Percentiles rank a stretch among this genome's conserved stretches.
phyloP scores from a whole-genome alignment of 2,329 filamentous ascomycete species.

The Monascus ruber region DNA sequence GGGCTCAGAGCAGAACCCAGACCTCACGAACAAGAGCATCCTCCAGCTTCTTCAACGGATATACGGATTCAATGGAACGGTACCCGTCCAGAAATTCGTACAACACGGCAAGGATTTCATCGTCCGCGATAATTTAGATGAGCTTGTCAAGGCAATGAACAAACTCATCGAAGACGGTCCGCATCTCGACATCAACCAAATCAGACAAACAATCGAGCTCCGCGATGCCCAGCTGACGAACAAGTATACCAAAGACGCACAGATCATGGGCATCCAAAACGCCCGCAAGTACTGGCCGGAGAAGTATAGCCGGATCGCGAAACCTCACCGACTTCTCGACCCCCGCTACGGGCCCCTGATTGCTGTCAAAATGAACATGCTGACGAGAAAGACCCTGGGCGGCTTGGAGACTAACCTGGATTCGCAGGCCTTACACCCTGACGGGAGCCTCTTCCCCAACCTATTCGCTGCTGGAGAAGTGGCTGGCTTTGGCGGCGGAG shows the following conservation, averaged over 20 bases:
- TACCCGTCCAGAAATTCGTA: slow-evolving; percentile 47
- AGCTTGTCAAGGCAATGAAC: slow-evolving; percentile 50
- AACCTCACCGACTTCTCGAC: slow-evolving; percentile 45
- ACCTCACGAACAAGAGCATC: slow-evolving; percentile 47
- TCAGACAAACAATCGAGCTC: slow-evolving; percentile 40
- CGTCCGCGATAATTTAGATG: slow-evolving; percentile 44
- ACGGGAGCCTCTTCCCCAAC: slow-evolving; percentile 41
- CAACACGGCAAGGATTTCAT: slow-evolving; percentile 50
- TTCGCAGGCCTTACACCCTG: slow-evolving; percentile 43
- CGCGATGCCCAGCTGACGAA: slow-evolving; percentile 49
- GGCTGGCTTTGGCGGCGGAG: slow-evolving; percentile 51
- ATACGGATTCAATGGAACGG: slow-evolving; percentile 42
- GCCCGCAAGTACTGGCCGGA: slow-evolving; percentile 47
- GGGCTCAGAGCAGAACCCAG: slow-evolving; percentile 53
- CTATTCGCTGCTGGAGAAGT: slow-evolving; percentile 51
- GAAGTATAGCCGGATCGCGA: slow-evolving; percentile 37
- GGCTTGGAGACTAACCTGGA: slow-evolving; percentile 50
- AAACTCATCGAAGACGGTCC: slow-evolving; percentile 42
- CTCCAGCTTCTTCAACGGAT: slow-evolving; percentile 43
- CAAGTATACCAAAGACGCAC: slow-evolving; percentile 48
- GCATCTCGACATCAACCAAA: slow-evolving; percentile 32
- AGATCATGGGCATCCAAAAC: slow-evolving; percentile 51
- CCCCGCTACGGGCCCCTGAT: slow-evolving; percentile 47
- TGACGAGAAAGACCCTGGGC: slow-evolving; percentile 53
- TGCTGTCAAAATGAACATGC: slow-evolving; percentile 48